Base-by-base conservation (phyloP, 1,284 basidiomycete species). In the Irpex sp. region DNA sequence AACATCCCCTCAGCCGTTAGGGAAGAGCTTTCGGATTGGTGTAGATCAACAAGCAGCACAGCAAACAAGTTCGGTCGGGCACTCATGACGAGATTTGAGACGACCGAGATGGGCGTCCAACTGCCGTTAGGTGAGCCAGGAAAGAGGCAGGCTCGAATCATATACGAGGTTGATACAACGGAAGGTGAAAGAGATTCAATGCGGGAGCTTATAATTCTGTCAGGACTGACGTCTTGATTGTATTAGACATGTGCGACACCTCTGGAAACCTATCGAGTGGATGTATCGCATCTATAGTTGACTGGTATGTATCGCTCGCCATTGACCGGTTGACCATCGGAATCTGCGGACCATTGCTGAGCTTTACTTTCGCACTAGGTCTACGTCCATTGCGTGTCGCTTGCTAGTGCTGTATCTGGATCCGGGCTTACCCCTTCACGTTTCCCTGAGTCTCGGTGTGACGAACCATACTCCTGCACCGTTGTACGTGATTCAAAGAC, bases 211-310 rank as follows among this genome's bases (percentile, higher is more conserved):
- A 38, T 38, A 38, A 1, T 38, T 38, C 32, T 38, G 32, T 38
- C 32, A 38, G 6, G 32, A 38, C 32, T 38, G 32, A 38, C 32
- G 32, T 38, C 32, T 38, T 9, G 32, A 38, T 38, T 38, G 32
- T 38, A 38, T 38, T 38, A 75, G 74, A 72, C 45, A 75, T 75
- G 74, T 66, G 65, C 45, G 74, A 73, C 44, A 45, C 63, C n/a
- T 66, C 54, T 13, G 49, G 67, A 59, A 74, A 58, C 43, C 60
- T 75, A 43, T 72, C 73, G 22, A 73, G 73, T 2, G 74, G 74
- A 38, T 75, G 74, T 58, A 32, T 56, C 13, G 70, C 71, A 4
- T 71, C 54, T 54, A 42, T 75, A 18, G 67, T 75, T 15, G 74
- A 75, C 54, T 62, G 70, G 74, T 76, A 59, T 44, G 44, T 59